Percentiles rank a stretch among this genome's conserved stretches.
These are phyloP conservation scores for Vitis hybrid DNA, from an alignment of 177 flowering plant species.

Conservation along the genomic window DNA sequence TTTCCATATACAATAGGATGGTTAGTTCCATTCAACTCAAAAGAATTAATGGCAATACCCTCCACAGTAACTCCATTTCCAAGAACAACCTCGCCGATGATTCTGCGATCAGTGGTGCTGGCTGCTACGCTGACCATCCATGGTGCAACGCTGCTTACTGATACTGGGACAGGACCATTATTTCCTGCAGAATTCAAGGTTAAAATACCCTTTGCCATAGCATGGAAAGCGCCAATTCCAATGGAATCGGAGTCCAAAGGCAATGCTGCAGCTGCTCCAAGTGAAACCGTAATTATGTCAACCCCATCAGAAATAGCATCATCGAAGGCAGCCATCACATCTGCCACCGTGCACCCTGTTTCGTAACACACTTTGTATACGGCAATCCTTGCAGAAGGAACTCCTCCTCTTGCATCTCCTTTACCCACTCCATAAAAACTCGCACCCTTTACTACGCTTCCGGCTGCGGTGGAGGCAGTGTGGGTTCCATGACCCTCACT, in stretches of 20 bases:
- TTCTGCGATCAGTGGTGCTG: slow-evolving; percentile 22
- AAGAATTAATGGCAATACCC: slow-evolving; percentile 29
- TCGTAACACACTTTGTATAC: slow-evolving; percentile 27
- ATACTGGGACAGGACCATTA: slow-evolving; percentile 3
- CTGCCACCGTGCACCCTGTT: background rate
- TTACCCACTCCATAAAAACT: slow-evolving; percentile 27
- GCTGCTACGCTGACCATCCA: slow-evolving; percentile 35
- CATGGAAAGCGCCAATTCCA: slow-evolving; percentile 4
- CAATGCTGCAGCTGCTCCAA: too few species aligned
- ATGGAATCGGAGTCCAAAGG: slow-evolving; percentile 2
- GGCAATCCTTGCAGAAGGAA: slow-evolving; percentile 39
- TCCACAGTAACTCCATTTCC: slow-evolving; percentile 18
- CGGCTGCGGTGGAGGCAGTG: slow-evolving; percentile 33
- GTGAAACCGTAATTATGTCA: too few species aligned
- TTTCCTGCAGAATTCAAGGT: background rate
- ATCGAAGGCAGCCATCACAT: too few species aligned
- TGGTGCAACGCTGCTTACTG: slow-evolving; percentile 19
- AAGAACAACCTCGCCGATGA: slow-evolving; percentile 16
- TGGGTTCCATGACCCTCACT: slow-evolving; percentile 34
- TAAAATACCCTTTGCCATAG: too few species aligned
- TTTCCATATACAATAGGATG: slow-evolving; percentile 25
- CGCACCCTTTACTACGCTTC: slow-evolving; percentile 18
- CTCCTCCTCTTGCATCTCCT: slow-evolving; percentile 41
- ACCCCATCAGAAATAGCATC: too few species aligned
- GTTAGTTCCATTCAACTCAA: slow-evolving; percentile 8